A percentile compares a stretch with the other conserved stretches of the same genome.
Evolutionary conservation across 768 basidiomycete species (phyloP).

Genomic region (Russula sp.): DNA sequence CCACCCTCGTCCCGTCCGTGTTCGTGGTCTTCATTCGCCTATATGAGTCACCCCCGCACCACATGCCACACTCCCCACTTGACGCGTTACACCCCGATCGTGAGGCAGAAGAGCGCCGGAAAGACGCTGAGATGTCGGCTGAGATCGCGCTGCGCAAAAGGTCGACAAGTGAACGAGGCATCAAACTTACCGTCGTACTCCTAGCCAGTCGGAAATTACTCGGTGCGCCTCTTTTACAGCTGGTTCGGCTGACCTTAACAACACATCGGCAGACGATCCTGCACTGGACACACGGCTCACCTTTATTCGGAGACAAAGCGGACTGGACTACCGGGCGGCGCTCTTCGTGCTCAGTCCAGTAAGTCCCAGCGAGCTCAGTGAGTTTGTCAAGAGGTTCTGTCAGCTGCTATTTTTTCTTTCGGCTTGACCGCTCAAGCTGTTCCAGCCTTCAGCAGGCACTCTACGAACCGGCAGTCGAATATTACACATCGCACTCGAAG

Average conservation of each 20-base stretch:
- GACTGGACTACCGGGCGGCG: constrained; percentile 85
- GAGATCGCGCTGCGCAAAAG: constrained; percentile 81
- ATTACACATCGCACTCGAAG: constrained; percentile 90
- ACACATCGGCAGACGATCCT: constrained; percentile 60
- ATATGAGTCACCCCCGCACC: constrained; percentile 51
- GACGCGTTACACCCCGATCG: constrained; percentile 48
- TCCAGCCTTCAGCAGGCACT: constrained; percentile 80
- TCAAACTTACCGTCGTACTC: constrained; percentile 92
- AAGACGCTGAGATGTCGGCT: constrained; percentile 70
- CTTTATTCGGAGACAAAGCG: constrained; percentile 80
- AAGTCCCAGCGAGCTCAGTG: constrained; percentile 71
- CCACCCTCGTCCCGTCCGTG: constrained; percentile 83
- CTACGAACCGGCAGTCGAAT: constrained; percentile 85
- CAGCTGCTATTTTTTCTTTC: neutral
- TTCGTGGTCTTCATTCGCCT: constrained; percentile 88
- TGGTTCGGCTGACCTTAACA: constrained; percentile 1
- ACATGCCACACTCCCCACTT: constrained; percentile 46
- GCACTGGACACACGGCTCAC: constrained; percentile 78
- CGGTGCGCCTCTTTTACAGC: constrained; percentile 43
- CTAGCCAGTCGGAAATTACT: constrained; percentile 85
- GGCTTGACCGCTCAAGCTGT: constrained; percentile 5
- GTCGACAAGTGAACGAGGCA: constrained; percentile 71
- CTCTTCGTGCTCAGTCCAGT: constrained; percentile 95
- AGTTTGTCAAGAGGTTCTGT: constrained; percentile 79
- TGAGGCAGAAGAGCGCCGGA: constrained; percentile 59